Base-by-base conservation (phyloP, 2,329 filamentous ascomycete species). In the Penicillium griseofulvum region DNA sequence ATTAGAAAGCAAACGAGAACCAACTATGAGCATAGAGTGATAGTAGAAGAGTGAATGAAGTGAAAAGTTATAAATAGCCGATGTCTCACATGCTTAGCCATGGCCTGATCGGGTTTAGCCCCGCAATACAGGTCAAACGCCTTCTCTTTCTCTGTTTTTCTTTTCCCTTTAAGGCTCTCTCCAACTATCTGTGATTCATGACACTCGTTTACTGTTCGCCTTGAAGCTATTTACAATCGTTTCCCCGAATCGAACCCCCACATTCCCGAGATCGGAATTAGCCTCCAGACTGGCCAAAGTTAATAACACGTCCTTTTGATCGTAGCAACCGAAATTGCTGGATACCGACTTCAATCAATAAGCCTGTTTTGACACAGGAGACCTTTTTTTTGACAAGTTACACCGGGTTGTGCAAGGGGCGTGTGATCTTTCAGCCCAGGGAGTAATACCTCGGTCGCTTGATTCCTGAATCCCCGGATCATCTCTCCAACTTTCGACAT, bases 401-500 rank as follows among this genome's bases (percentile, higher is more conserved):
- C 33, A 33, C 19, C 22, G 5, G 26, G 22, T 53, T 34, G 50
- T 49, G 36, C 26, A 49, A 48, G 44, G 50, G 44, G 44, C 22
- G 34, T 45, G 47, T 45, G 47, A 46, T 12, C 38, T 38, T 36
- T 24, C 47, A 39, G 37, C 29, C 49, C 33, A 37, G 34, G 28
- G 44, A 29, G 34, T 37, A 38, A 45, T 31, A 45, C 28, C 52
- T 29, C 49, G 50, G 28, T 55, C 52, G 47, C 52, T 17, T n/a
- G 28, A 34, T 41, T 38, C 47, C 34, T 24, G 29, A 38, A 43
- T 22, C n/a, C 26, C 44, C n/a, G 26, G 34, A 36, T 41, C 52
- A 28, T 29, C 50, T n/a, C 46, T 41, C 39, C 28, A 51, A 54
- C 26, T 28, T 26, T 56, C 65, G 67, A 53, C 46, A 76, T 76